Evolutionary conservation across 164 flowering plant genomes (phyloP), one percentile per base, ranked within the genome.

Genomic region (Kalanchoe fedtschenkoi): DNA sequence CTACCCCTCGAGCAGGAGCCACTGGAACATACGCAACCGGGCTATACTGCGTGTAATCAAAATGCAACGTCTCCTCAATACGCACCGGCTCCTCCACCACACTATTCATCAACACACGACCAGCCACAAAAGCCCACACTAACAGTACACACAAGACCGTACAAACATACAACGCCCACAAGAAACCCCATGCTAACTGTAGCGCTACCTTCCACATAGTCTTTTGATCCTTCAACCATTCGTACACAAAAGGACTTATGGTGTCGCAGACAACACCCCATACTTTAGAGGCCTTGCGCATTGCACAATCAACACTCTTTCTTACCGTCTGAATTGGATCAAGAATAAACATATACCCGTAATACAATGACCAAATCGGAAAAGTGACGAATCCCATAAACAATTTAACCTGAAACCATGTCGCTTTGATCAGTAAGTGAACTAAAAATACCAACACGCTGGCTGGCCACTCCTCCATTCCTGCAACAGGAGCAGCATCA

Each of bases 11-110:
- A 15, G 69, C 41, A 43, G 69, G 66, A 8, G 71, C 47, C 24
- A 84, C 51, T 0, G 83, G 87, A 30, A 83, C 73, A 63, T 65
- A 76, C 15, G 90, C 92, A 37, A 78, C 81, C 0, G 91, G 96
- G 66, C 78, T 82, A 47, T 57, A 66, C 66, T 76, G 72, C 0
- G 83, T 78, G 68, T 79, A 87, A 69, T 89, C 89, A 62, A 86
- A 89, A 76, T 79, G 77, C 77, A 89, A 64, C 5, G 16, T 37
- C 57, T 77, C 77, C 44, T 66, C 67, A 59, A 70, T 69, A 56
- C 61, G 82, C 34, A 85, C 38, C 2, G 93, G 96, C 75, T 87
- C 80, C 76, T 80, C 91, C 21, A 87, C 81, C 30, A 82, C 0
- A 29, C 28, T 37, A 62, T 75, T 61, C 80, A 78, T 73, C 33